Percentiles rank a stretch among this genome's conserved stretches.
Evolutionary conservation across 1,284 basidiomycete genomes (phyloP).

Genomic region (Leccinum angustisporum): DNA sequence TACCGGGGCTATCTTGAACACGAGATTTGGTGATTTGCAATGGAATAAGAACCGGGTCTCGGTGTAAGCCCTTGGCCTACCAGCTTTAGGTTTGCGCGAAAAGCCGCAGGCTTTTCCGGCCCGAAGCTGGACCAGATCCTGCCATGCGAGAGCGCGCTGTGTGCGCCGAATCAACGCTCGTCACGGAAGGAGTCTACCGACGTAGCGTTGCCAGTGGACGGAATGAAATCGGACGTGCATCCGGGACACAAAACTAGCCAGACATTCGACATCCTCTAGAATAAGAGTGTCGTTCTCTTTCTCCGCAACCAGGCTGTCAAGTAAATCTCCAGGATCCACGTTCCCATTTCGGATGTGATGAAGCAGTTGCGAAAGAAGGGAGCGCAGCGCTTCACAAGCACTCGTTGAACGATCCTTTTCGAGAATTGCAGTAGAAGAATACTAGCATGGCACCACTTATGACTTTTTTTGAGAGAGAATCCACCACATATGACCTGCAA

Average conservation of each 20-base stretch:
- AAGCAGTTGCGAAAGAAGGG: constrained; percentile 10
- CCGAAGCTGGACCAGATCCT: too few species aligned
- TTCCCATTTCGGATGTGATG: not conserved
- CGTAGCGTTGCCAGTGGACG: too few species aligned
- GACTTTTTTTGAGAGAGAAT: not conserved
- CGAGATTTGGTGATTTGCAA: too few species aligned
- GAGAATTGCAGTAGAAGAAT: constrained; percentile 16
- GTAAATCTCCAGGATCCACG: not conserved
- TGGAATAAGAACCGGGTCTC: not conserved
- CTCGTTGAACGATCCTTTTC: constrained; percentile 5
- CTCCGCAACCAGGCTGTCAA: constrained; percentile 1
- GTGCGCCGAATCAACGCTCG: too few species aligned
- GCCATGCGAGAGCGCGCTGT: too few species aligned
- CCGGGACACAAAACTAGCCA: constrained; percentile 2
- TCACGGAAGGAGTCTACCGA: too few species aligned
- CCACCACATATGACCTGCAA: too few species aligned
- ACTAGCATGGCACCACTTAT: not conserved
- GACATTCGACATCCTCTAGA: not conserved
- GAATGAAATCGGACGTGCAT: too few species aligned
- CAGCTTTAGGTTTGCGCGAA: not conserved
- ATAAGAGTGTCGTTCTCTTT: not conserved
- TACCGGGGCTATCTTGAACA: too few species aligned
- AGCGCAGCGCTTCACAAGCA: constrained; percentile 12
- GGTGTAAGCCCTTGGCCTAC: not conserved
- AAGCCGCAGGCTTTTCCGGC: too few species aligned